phyloP scores from a whole-genome alignment of 2,329 filamentous ascomycete genomes.

The Colletotrichum siamense region DNA sequence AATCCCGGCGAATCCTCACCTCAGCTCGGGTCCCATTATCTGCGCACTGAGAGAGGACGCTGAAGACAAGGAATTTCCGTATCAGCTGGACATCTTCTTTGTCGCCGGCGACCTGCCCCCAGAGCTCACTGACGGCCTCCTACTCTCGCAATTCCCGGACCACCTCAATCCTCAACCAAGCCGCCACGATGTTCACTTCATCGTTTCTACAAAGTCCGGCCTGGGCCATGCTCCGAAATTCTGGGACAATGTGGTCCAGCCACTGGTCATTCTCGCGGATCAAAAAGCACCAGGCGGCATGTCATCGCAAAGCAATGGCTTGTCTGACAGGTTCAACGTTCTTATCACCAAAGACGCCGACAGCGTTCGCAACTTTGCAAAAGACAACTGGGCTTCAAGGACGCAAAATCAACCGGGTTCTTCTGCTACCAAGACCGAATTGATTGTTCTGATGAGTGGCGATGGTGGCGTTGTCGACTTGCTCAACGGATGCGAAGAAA shows the following conservation, averaged over 20 bases:
- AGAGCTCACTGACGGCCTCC: constrained; percentile 38
- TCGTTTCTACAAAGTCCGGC: constrained; percentile 73
- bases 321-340: constrained; percentile 49
- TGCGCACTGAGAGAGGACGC: constrained; percentile 42
- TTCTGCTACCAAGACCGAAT: constrained; percentile 39
- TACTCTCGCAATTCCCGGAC: constrained; percentile 42
- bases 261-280: constrained; percentile 54
- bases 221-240: constrained; percentile 61
- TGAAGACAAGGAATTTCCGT: constrained; percentile 29
- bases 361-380: constrained; percentile 70
- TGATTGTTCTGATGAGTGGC: constrained; percentile 81
- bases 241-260: constrained; percentile 60
- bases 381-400: constrained; percentile 37
- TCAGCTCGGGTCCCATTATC: constrained; percentile 30
- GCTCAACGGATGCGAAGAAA: constrained; percentile 64
- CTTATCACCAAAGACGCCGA: constrained; percentile 68
- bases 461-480: constrained; percentile 88
- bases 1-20: neutral
- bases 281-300: neutral
- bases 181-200: constrained; percentile 54
- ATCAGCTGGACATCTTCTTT: constrained; percentile 32
- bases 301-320: neutral
- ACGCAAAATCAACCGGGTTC: constrained; percentile 27
- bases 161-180: constrained; percentile 32
- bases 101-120: constrained; percentile 38